phyloP scores from a whole-genome alignment of 179 eudicot genomes.

The Dionaea muscipula region DNA sequence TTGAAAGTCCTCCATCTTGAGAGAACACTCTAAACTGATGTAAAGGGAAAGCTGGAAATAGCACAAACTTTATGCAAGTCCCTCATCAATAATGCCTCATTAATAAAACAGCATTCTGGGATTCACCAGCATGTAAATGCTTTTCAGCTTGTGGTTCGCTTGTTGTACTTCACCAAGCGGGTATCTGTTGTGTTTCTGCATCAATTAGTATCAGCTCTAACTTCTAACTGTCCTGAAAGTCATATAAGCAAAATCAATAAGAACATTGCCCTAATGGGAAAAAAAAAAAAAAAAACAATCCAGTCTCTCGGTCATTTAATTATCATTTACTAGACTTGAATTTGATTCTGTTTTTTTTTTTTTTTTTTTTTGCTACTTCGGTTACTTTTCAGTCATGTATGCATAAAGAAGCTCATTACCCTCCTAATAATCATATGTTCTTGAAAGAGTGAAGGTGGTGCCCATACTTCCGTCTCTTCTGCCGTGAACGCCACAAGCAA shows the following conservation, averaged over 20 bases:
- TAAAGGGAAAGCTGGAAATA: no score
- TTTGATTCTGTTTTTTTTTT: neutral
- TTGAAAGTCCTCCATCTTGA: no score
- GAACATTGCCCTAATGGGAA: neutral
- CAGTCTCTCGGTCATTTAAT: neutral
- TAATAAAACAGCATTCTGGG: no score
- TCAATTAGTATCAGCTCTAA: neutral
- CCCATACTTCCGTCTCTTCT: constrained; percentile 92
- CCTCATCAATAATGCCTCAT: no score
- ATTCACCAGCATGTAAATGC: no score
- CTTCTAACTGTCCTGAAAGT: constrained; percentile 40
- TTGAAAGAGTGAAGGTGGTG: constrained; percentile 67
- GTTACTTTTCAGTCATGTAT: constrained; percentile 8
- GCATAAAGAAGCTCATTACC: constrained; percentile 24
- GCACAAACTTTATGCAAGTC: no score
- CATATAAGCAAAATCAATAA: constrained; percentile 17
- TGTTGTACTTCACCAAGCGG: no score
- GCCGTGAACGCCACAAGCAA: constrained; percentile 86
- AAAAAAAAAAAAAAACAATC: neutral
- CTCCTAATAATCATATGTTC: constrained; percentile 52
- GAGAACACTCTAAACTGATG: no score
- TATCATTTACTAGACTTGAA: constrained; percentile 1
- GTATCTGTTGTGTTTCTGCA: neutral
- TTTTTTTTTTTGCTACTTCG: neutral
- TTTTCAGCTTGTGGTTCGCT: no score